Percentiles rank a stretch among this genome's conserved stretches.
These are phyloP conservation scores for Casuarina cunninghamiana DNA, from an alignment of 306 rosid genomes.

Conservation along the genomic window DNA sequence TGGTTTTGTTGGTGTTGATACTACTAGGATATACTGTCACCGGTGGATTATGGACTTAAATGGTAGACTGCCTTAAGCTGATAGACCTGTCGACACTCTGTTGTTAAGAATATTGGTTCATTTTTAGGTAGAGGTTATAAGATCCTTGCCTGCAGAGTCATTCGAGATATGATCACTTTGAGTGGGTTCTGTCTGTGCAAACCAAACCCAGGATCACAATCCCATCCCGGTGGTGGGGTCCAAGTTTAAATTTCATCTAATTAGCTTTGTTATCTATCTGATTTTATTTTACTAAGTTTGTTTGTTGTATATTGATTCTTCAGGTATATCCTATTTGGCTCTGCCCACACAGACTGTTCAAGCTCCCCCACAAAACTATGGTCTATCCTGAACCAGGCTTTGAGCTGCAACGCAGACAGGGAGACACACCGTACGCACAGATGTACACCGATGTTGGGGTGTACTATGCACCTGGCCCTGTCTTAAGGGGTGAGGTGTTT, in stretches of 20 bases:
- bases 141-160: no score
- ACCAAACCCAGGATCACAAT: no score
- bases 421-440: conserved; percentile 83
- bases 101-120: not conserved
- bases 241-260: no score
- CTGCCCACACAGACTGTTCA: conserved; percentile 87
- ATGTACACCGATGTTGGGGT: conserved; percentile 96
- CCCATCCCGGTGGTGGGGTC: no score
- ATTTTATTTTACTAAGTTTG: not conserved
- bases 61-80: not conserved
- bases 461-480: conserved; percentile 94
- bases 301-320: conserved; percentile 17
- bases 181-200: no score
- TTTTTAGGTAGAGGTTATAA: no score
- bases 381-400: conserved; percentile 88
- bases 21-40: not conserved
- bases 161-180: no score
- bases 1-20: not conserved
- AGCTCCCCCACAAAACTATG: conserved; percentile 72
- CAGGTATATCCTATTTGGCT: conserved; percentile 96
- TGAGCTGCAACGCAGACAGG: conserved; percentile 82
- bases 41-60: not conserved
- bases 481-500: conserved; percentile 88
- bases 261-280: no score
- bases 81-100: not conserved